A percentile compares a stretch with the other conserved stretches of the same genome.
Conservation (phyloP, 2,329 filamentous ascomycete species). For the Hypoxylon sp. region DNA sequence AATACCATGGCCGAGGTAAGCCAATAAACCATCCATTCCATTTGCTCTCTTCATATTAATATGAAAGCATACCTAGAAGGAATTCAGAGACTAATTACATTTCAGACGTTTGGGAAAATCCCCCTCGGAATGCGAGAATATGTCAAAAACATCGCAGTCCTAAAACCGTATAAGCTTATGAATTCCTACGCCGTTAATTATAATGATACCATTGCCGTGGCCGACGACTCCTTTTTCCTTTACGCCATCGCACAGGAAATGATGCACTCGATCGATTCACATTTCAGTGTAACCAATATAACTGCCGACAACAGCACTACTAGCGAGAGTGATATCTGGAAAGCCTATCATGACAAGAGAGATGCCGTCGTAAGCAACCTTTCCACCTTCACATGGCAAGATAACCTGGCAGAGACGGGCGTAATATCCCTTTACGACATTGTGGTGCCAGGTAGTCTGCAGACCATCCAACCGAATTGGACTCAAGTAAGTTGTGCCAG, state of each 20-base stretch:
- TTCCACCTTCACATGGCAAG: not conserved
- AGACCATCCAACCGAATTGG: not conserved
- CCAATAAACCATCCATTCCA: not conserved
- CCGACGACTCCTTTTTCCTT: not conserved
- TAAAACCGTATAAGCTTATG: not conserved
- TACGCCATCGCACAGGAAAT: slow-evolving; percentile 1
- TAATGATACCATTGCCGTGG: not conserved
- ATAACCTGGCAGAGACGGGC: slow-evolving; percentile 4
- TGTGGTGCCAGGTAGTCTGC: not conserved
- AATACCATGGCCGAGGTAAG: not conserved
- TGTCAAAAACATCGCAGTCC: not conserved
- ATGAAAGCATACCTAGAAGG: not conserved
- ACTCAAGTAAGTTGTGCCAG: not conserved
- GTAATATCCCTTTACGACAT: not conserved
- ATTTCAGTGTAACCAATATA: not conserved
- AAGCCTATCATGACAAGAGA: not conserved
- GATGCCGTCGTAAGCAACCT: not conserved
- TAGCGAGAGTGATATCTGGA: not conserved
- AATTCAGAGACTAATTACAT: not conserved
- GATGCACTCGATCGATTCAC: not conserved
- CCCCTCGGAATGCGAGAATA: not conserved
- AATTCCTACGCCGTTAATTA: not conserved
- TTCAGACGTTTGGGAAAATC: not conserved
- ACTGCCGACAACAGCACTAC: not conserved
- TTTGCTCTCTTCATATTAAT: not conserved